Evolutionary conservation across 129 eudicot species (phyloP), one percentile per base, ranked within the genome.

Genomic region (Rutidosis leptorrhynchoides): DNA sequence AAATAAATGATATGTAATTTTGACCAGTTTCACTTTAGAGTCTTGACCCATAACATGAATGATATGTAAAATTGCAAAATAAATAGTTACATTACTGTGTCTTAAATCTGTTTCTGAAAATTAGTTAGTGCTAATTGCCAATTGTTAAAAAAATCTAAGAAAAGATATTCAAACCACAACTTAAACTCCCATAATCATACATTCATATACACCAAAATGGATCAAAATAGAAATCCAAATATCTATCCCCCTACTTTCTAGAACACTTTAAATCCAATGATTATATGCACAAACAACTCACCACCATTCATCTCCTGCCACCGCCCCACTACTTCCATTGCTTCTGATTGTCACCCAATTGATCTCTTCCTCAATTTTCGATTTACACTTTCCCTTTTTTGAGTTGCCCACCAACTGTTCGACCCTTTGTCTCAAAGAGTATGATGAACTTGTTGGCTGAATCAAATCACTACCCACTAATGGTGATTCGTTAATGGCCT

Each of bases 281-380:
- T 67, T 8, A 7, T 75, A 67, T 74, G 55, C 3, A 49, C 55
- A 58, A 61, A 45, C 60, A 48, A 14, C 3, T 16, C 59, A 49
- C 76, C 72, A 65, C 35, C 79, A 74, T 23, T 74, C 56, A 23
- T 46, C 69, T 59, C 58, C 85, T 21, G 70, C 42, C 77, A 76
- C 66, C 54, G 67, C 65, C 74, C 71, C 68, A 52, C 74, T 27
- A 53, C 66, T 7, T 32, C 7, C 49, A 54, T 45, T 69, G 62
- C 71, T 59, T 78, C 92, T 88, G 9, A 85, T 57, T 58, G 78
- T 76, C 65, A 85, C 56, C 96, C 96, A 88, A 60, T 58, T 29
- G 26, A 67, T 68, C 69, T 75, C 75, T 54, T 83, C 87, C 57
- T 60, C 79, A 52, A 72, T 76, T 25, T 40, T 67, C 76, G 64